These are phyloP conservation scores for Puccinia hordei DNA, from an alignment of 1,284 basidiomycete species.

Conservation along the genomic window DNA sequence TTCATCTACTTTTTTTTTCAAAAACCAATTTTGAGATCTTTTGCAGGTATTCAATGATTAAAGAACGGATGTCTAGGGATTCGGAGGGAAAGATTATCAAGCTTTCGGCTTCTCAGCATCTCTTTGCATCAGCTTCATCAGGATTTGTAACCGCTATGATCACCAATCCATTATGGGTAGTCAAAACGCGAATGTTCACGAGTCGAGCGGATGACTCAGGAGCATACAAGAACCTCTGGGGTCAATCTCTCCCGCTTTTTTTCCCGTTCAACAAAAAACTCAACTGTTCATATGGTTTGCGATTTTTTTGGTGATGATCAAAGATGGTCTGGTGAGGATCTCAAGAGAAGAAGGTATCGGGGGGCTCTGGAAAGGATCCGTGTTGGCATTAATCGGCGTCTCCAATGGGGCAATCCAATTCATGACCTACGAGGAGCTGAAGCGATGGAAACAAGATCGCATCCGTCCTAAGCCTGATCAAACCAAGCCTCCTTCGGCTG, in stretches of 20 bases:
- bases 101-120: conserved; percentile 76
- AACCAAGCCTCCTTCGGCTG: conserved; percentile 64
- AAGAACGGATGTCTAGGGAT: conserved; percentile 68
- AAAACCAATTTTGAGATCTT: not conserved
- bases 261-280: conserved; percentile 58
- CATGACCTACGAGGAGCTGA: conserved; percentile 94
- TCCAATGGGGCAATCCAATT: conserved; percentile 96
- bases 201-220: conserved; percentile 68
- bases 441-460: conserved; percentile 78
- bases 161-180: conserved; percentile 98
- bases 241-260: conserved; percentile 66
- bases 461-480: conserved; percentile 69
- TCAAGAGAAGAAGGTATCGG: conserved; percentile 68
- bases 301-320: not conserved
- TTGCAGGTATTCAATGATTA: conserved; percentile 87
- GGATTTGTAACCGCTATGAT: conserved; percentile 88
- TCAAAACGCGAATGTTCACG: conserved; percentile 97
- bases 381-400: conserved; percentile 87
- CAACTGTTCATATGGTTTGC: not conserved
- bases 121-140: conserved; percentile 80
- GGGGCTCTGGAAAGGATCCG: conserved; percentile 85
- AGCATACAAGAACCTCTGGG: conserved; percentile 76
- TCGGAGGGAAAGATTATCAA: conserved; percentile 64
- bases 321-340: conserved; percentile 73
- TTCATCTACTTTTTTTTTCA: not conserved